phyloP scores from a whole-genome alignment of 2,329 filamentous ascomycete genomes.

The Orbilia brochopaga region DNA sequence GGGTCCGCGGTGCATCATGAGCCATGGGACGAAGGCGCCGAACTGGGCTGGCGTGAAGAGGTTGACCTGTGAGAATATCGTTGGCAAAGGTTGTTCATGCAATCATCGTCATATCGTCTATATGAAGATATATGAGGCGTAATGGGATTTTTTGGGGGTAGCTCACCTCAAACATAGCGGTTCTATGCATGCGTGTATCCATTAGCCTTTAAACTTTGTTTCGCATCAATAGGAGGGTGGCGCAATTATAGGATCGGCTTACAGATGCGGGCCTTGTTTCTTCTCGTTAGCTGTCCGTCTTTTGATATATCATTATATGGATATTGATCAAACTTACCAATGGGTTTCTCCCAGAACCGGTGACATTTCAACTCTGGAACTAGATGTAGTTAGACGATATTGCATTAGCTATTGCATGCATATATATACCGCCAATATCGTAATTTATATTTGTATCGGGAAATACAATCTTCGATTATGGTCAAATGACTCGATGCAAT shows the following conservation, averaged over 20 bases:
- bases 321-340: slow-evolving; percentile 63
- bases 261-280: slow-evolving; percentile 39
- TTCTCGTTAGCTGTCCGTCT: background rate
- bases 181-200: slow-evolving; percentile 11
- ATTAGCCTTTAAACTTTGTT: background rate
- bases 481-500: background rate
- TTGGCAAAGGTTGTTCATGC: background rate
- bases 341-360: slow-evolving; percentile 73
- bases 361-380: slow-evolving; percentile 88
- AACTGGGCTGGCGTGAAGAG: slow-evolving; percentile 85
- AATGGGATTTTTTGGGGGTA: background rate
- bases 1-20: slow-evolving; percentile 80
- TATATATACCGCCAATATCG: too few relatives aligned
- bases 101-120: background rate
- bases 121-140: background rate
- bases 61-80: slow-evolving; percentile 63
- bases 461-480: too few relatives aligned
- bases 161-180: slow-evolving; percentile 81
- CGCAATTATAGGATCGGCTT: slow-evolving; percentile 12
- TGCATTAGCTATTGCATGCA: too few relatives aligned
- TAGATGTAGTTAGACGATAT: slow-evolving; percentile 56
- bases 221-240: slow-evolving; percentile 60
- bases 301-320: slow-evolving; percentile 69
- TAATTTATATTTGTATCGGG: too few relatives aligned
- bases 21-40: slow-evolving; percentile 84